These are phyloP conservation scores for Vicia villosa DNA, from an alignment of 306 rosid species.

Conservation along the genomic window DNA sequence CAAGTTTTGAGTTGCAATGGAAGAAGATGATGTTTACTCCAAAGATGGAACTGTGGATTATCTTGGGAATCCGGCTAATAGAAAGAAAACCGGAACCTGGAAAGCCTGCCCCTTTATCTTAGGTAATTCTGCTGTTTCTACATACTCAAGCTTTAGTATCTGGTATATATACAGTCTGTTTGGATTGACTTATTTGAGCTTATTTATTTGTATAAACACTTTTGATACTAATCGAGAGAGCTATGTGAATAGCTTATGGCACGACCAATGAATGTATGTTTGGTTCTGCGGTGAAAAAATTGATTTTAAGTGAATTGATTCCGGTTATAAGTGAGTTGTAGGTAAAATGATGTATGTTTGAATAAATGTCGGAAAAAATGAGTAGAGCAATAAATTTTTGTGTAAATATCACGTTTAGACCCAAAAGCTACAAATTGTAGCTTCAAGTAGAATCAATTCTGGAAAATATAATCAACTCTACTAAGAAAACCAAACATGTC, in stretches of 20 bases:
- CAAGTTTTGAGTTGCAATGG: constrained; percentile 43
- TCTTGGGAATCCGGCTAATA: constrained; percentile 68
- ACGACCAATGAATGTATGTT: too few species aligned
- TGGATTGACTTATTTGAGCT: neutral
- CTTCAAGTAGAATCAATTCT: too few species aligned
- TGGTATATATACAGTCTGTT: neutral
- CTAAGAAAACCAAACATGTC: too few species aligned
- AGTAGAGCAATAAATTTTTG: too few species aligned
- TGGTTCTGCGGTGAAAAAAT: too few species aligned
- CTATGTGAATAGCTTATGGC: neutral
- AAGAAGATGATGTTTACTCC: constrained; percentile 54
- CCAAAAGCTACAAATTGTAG: too few species aligned
- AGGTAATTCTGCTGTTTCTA: constrained; percentile 42
- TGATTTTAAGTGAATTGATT: too few species aligned
- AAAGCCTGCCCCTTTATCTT: constrained; percentile 80
- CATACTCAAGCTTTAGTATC: neutral
- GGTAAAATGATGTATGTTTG: too few species aligned
- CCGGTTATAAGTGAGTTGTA: too few species aligned
- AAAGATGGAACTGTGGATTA: constrained; percentile 74
- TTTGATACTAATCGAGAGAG: neutral
- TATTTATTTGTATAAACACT: neutral
- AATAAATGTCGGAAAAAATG: too few species aligned
- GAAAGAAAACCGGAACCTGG: constrained; percentile 75
- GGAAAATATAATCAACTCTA: too few species aligned
- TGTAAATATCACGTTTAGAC: too few species aligned